Base-by-base conservation (phyloP, 2,329 filamentous ascomycete genomes). In the Leptographium flavum region DNA sequence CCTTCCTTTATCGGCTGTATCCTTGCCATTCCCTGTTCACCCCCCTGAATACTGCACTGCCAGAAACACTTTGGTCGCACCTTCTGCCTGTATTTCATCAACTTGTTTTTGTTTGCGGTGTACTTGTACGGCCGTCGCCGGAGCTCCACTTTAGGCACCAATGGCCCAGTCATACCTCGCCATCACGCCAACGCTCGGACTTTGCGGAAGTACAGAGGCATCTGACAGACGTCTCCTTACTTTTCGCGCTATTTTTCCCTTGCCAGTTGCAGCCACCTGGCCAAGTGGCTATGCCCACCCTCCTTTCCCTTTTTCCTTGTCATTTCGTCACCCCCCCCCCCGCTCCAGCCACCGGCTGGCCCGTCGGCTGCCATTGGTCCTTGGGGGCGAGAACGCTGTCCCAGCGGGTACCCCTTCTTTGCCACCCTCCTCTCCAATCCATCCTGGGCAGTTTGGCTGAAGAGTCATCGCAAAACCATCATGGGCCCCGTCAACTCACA, bases 181-280 rank as follows among this genome's bases (percentile, higher is more conserved):
- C 23, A 2, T 9, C 28, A 3, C 23, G 17, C 19, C 43, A 43
- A 37, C 47, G 19, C 17, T 45, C 45, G 40, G 48, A 40, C 45
- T 50, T 49, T 49, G 54, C 56, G 52, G 55, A 54, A 56, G 58
- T 56, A 59, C 56, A 45, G 35, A 43, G 42, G 35, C 42, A 50
- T 47, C 48, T 50, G 45, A 36, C 37, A 43, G 45, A 48, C 42
- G 28, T 28, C 19, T 36, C 30, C 39, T 42, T 22, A n/a, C 40
- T n/a, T n/a, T 14, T 35, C 31, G 17, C 28, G 28, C 42, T 33
- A 33, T 42, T 19, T 39, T 23, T 39, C 50, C 42, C 46, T 42
- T 55, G 55, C 50, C 57, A 58, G 50, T 55, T 61, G 59, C 57
- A 55, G 53, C 57, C 59, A 61, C 57, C 56, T 61, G 58, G 43